Base-by-base conservation (phyloP, 176 grass and related monocot species). In the Avena insularis region DNA sequence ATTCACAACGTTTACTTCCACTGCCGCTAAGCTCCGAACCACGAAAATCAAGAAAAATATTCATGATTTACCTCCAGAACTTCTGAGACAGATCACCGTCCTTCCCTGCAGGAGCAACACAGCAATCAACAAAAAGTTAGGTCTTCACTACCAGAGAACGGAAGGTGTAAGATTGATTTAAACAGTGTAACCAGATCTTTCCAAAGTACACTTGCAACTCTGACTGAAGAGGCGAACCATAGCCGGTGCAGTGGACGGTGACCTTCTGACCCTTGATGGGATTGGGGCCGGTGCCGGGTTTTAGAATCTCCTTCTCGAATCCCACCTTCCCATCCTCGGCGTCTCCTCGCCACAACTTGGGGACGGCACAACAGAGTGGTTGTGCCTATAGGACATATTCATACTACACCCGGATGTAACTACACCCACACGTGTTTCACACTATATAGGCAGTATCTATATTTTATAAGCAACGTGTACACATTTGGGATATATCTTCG, bases 181-280 rank as follows among this genome's bases (percentile, higher is more conserved):
- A 2, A 3, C n/a, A 56, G 62, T 17, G 13, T 60, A 75, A 80
- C 2, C 10, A 16, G 12, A 55, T 79, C 49, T 36, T 20, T 23
- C 72, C 16, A 10, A 43, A n/a, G 8, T 74, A 71, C 40, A 68
- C 61, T 64, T 9, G 38, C 68, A 82, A 43, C 62, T 55, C 8
- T 6, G 19, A 33, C 38, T 62, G 51, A 68, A 78, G 40, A 29
- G 65, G 62, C 88, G 71, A 77, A 99, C 94, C 97, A 78, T 83
- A 96, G 82, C 97, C 97, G 45, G 97, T 96, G 94, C 97, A 99
- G 90, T 99, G 97, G 63, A 99, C 97, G 59, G 92, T 94, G 87
- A 99, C 97, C 69, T 88, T 93, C 83, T 99, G 94, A 73, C 94
- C 97, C 90, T 85, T 96, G 35, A 89, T 81, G 55, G 97, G 97